phyloP scores from a whole-genome alignment of 2,329 filamentous ascomycete genomes.

The Pestalotiopsis sp. region DNA sequence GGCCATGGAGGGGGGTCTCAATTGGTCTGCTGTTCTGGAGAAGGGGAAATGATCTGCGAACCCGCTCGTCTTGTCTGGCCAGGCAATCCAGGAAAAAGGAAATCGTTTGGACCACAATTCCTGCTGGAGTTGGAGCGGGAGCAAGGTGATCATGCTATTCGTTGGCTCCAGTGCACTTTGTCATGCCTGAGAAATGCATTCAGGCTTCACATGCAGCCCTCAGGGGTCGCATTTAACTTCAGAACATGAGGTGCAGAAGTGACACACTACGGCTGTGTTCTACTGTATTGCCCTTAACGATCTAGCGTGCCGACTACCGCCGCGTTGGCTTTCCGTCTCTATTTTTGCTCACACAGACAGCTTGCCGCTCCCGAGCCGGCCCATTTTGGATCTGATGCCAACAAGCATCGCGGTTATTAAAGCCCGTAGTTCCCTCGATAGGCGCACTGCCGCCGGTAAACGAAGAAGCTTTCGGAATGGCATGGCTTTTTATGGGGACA shows the following conservation, averaged over 20 bases:
- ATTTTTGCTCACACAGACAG: conserved; percentile 1
- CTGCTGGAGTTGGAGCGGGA: background rate
- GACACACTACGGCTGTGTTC: background rate
- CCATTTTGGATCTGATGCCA: background rate
- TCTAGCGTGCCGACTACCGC: conserved; percentile 3
- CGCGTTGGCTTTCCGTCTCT: background rate
- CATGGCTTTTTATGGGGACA: background rate
- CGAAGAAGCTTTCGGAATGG: background rate
- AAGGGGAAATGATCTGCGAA: conserved; percentile 8
- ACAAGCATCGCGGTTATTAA: background rate
- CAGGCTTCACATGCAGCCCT: conserved; percentile 1
- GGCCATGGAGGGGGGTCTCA: background rate
- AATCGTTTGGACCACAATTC: background rate
- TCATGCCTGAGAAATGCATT: background rate
- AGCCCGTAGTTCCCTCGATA: background rate
- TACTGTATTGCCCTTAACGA: background rate
- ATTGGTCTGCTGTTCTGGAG: background rate
- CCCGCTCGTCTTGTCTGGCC: background rate
- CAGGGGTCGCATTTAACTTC: background rate
- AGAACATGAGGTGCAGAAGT: background rate
- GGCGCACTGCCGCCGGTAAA: background rate
- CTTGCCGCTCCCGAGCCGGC: background rate
- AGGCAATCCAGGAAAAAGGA: background rate
- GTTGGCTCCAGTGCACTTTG: background rate
- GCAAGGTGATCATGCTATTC: background rate